Conservation (phyloP, 805 yeast genomes). For the Metschnikowia henanensis region DNA sequence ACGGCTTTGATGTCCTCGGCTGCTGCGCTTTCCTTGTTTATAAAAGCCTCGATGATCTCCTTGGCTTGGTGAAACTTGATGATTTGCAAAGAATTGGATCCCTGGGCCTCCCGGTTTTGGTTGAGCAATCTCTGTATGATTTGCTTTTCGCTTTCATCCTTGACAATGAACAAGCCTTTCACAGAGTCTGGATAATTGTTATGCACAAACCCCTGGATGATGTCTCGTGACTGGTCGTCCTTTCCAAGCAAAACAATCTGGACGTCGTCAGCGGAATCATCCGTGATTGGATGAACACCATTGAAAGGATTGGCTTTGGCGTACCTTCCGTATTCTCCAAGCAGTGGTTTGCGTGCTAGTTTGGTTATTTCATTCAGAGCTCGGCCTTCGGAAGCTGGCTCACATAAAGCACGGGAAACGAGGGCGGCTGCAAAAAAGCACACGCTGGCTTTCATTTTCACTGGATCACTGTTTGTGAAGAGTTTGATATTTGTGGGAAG, state of each 20-base stretch:
- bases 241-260: slow-evolving; percentile 1
- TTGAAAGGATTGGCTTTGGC: neutral
- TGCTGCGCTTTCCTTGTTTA: neutral
- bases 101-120: neutral
- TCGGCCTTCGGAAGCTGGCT: neutral
- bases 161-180: neutral
- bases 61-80: neutral
- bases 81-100: neutral
- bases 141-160: neutral
- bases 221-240: neutral
- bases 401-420: neutral
- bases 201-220: neutral
- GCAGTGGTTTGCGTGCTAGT: neutral
- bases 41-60: neutral
- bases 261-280: neutral
- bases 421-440: neutral
- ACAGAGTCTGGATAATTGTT: neutral
- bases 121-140: neutral
- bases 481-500: too few species aligned
- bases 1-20: slow-evolving; percentile 5
- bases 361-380: neutral
- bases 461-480: too few species aligned
- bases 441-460: too few species aligned
- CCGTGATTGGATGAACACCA: neutral
- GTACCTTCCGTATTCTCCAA: neutral